Evolutionary conservation across 176 grass and related monocot genomes (phyloP), one percentile per base, ranked within the genome.

Genomic region (Canna indica): DNA sequence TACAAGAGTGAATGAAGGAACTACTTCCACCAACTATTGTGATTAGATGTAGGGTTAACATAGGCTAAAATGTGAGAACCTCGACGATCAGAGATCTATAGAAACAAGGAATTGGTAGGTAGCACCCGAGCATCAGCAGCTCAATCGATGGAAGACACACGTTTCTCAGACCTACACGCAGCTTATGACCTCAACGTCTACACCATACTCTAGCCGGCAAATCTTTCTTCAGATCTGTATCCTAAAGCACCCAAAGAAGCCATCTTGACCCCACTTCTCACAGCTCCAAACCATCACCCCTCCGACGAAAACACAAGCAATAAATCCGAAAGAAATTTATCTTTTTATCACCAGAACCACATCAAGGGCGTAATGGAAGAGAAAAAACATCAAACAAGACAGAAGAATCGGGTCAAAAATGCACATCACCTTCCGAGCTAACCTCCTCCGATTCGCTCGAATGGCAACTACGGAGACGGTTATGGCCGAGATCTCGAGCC

Each of bases 371-470:
- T 14, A 60, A 60, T 60, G 28, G 27, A 60, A 60, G 58, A 54
- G 50, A 4, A 17, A 54, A n/a, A n/a, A 5, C 20, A 73, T 3
- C 70, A 12, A 15, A 27, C 53, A 72, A 34, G 48, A 12, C 7
- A 58, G 0, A 28, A 32, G 35, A 32, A 4, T 34, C 31, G 5
- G 36, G 12, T 29, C 4, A 9, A 61, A 30, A 15, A 42, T 8
- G n/a, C 7, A 73, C 22, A 32, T 61, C 72, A 74, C 72, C 72
- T 59, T 26, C 15, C 35, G 17, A 42, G 53, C 72, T 60, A 12
- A 73, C 36, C 20, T 25, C 8, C 12, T 73, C 8, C 20, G 24
- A 35, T 36, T 36, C 46, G 30, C 69, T 34, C 26, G 18, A 53
- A 71, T 59, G 2, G 18, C 33, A 10, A 13, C 36, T 18, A 20